Evolutionary conservation across 2,329 filamentous ascomycete genomes (phyloP), one percentile per base, ranked within the genome.

Genomic region (Fonsecaea nubica): DNA sequence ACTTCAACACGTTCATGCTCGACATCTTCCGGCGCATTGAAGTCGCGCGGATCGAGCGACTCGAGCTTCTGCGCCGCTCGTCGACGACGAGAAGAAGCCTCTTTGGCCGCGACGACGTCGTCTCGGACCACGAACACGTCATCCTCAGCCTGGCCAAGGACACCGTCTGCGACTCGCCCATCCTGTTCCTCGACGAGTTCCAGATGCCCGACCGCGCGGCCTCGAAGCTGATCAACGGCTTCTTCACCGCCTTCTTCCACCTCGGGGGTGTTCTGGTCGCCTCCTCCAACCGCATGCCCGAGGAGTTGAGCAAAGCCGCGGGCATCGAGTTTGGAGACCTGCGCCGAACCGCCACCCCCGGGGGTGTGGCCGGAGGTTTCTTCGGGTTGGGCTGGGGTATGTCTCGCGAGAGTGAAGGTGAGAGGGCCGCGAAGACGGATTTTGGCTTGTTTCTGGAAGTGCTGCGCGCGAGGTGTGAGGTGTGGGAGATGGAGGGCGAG

Each of bases 1-100:
- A 94, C 75, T 95, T 93, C 78, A 92, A 92, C 75, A 92, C 90
- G 0, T 95, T 95, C 73, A 95, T 95, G 90, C 81, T 94, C 8
- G 89, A 93, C 71, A 88, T 87, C 0, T 84, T 93, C 55, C 89
- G 90, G 0, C 88, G 89, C 58, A 81, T 95, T 0, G 92, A 94
- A 72, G 80, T 84, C 12, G 84, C 91, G 53, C 83, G 91, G 3
- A 77, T 77, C 35, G 76, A 72, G 72, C 75, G 80, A 50, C 64
- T 64, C 4, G 63, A 63, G 8, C 25, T 36, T 18, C 2, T 33
- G 12, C 13, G 35, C 8, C 8, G 4, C 35, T 21, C 36, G 25
- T 12, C 13, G 70, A 25, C 68, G 18, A 13, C 21, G 35, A 38
- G 40, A 50, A 12, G 38, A 9, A 61, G 61, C 42, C 30, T 68